Evolutionary conservation across 2,329 filamentous ascomycete species (phyloP).

Genomic region (Fusarium verticillioides): DNA sequence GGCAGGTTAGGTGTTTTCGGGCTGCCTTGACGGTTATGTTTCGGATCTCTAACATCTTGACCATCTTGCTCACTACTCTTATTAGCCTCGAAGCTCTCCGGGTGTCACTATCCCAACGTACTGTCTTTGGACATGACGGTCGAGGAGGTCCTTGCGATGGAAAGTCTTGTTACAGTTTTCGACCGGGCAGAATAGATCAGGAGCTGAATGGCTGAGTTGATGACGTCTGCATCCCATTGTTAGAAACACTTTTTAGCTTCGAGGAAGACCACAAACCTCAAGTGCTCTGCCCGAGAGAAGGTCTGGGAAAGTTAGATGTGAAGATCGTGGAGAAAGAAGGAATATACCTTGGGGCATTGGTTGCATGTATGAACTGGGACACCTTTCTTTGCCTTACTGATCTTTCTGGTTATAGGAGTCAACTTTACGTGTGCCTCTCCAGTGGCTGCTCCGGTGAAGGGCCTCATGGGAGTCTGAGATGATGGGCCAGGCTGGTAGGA

Average conservation of each 20-base stretch:
- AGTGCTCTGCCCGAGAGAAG: conserved; percentile 71
- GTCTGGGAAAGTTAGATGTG: conserved; percentile 54
- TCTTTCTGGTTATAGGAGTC: conserved; percentile 66
- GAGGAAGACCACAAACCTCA: conserved; percentile 58
- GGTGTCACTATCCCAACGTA: conserved; percentile 38
- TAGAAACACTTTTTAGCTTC: conserved; percentile 31
- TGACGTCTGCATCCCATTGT: conserved; percentile 60
- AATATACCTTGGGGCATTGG: conserved; percentile 61
- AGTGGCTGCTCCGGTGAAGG: conserved; percentile 50
- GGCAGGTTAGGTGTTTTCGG: conserved; percentile 33
- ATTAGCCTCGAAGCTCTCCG: conserved; percentile 24
- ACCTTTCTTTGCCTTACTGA: conserved; percentile 69
- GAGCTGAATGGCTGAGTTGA: conserved; percentile 68
- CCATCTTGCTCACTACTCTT: conserved; percentile 38
- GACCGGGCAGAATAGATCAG: conserved; percentile 62
- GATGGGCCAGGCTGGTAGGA: conserved; percentile 44
- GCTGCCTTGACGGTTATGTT: conserved; percentile 17
- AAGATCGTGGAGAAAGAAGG: neutral
- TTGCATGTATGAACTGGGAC: conserved; percentile 68
- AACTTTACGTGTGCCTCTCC: conserved; percentile 59
- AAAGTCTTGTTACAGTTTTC: conserved; percentile 68
- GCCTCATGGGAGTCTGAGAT: conserved; percentile 52
- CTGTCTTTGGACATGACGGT: conserved; percentile 63
- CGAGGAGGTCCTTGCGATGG: conserved; percentile 67
- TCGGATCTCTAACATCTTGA: neutral